Base-by-base conservation (phyloP, 306 rosid species). In the Oxytropis ochrocephala region DNA sequence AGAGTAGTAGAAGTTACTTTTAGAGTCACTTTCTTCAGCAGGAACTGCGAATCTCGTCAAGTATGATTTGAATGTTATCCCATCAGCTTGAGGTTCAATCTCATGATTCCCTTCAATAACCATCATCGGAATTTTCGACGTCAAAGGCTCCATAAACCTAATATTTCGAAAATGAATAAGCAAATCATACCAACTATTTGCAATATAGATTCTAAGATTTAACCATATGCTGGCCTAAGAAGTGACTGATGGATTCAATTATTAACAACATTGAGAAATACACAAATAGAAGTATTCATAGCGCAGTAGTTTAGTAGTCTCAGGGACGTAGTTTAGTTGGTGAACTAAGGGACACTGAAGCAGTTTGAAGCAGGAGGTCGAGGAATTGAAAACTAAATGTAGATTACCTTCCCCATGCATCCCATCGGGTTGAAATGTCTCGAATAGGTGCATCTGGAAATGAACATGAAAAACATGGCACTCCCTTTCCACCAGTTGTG, bases 351-450 rank as follows among this genome's bases (percentile, higher is more conserved):
- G 29, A 24, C 3, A 24, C 29, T 2, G 29, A 24, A 24, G 24
- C 1, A 21, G 24, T 21, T 21, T 21, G 24, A 21, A 21, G 24
- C 24, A 21, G 24, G 24, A 21, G 24, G 24, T 21, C 24, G 24
- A 21, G 24, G 24, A 2, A 1, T 21, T 2, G 24, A 21, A 21
- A 24, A 24, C 3, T 13, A 29, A 43, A 72, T 36, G 41, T 71
- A 55, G 54, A 16, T 84, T 83, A 93, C 98, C 98, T 90, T 83
- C 98, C 96, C 98, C 98, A 90, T 2, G 87, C 98, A 69, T 93
- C 98, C 96, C 98, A 93, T 29, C 96, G 91, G 98, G 96, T 73
- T 93, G 98, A 75, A 80, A 90, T 0, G 93, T 80, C 85, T 93
- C 98, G 85, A 13, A 88, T 86, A 5, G 98, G 96, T 19, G 93